Percentiles rank a stretch among this genome's conserved stretches.
phyloP scores from a whole-genome alignment of 164 flowering plant species.

The Vitis riparia region DNA sequence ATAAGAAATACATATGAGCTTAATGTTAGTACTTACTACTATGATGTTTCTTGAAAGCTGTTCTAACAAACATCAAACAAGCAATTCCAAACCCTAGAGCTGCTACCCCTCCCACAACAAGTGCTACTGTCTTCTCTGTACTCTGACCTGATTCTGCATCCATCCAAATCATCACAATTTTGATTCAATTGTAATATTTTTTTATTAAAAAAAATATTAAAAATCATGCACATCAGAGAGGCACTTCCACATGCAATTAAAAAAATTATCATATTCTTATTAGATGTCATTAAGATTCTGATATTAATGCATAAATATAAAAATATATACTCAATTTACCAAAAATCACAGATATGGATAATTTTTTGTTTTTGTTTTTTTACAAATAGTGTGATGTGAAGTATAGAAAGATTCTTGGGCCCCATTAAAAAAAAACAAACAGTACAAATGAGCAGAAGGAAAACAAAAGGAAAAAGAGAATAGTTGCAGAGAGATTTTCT shows the following conservation, averaged over 20 bases:
- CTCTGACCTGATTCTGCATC: constrained; percentile 24
- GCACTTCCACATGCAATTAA: too few relatives aligned
- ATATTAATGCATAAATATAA: too few relatives aligned
- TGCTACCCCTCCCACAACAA: constrained; percentile 47
- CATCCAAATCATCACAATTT: not conserved
- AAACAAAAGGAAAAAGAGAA: not conserved
- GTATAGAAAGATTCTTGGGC: not conserved
- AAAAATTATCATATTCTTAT: too few relatives aligned
- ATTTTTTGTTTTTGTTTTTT: not conserved
- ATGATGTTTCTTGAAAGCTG: constrained; percentile 24
- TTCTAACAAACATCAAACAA: constrained; percentile 28
- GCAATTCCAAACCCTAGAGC: constrained; percentile 37
- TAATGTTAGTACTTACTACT: constrained; percentile 14
- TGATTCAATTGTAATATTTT: too few relatives aligned
- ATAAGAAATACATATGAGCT: not conserved
- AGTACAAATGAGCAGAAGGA: not conserved
- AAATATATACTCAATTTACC: too few relatives aligned
- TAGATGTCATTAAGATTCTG: too few relatives aligned
- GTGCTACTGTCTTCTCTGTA: constrained; percentile 38
- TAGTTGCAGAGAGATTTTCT: constrained; percentile 8
- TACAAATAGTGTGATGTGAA: not conserved
- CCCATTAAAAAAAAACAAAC: not conserved
- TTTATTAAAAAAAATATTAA: not conserved
- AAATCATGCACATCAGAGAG: not conserved
- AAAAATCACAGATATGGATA: not conserved